A percentile compares a stretch with the other conserved stretches of the same genome.
These are phyloP conservation scores for Aschersonia sp. DNA, from an alignment of 2,329 filamentous ascomycete genomes.

Conservation along the genomic window DNA sequence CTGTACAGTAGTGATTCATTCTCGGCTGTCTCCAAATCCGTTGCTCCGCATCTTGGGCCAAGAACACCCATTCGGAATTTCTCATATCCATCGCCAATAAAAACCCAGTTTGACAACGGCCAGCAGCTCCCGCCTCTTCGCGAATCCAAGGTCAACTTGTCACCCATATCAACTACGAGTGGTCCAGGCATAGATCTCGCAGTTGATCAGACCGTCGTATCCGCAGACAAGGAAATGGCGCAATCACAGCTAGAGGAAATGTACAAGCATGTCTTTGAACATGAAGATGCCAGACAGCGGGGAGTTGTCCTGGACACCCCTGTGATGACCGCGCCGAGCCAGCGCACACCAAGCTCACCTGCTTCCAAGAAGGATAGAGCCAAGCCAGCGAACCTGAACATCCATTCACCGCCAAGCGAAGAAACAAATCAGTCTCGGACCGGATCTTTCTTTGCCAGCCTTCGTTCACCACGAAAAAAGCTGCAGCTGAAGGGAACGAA, in stretches of 20 bases:
- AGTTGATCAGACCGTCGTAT: conserved; percentile 66
- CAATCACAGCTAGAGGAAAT: conserved; percentile 78
- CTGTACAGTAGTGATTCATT: conserved; percentile 8
- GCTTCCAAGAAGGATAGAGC: conserved; percentile 27
- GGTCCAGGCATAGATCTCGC: conserved; percentile 48
- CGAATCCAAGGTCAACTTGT: conserved; percentile 29
- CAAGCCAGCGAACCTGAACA: conserved; percentile 36
- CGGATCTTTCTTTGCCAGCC: conserved; percentile 45
- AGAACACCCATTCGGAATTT: conserved; percentile 25
- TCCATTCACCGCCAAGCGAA: conserved; percentile 27
- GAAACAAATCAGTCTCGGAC: conserved; percentile 37
- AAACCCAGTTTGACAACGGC: conserved; percentile 14
- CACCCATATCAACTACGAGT: conserved; percentile 29
- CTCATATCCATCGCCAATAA: conserved; percentile 32
- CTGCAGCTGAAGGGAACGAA: conserved; percentile 31
- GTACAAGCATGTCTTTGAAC: conserved; percentile 84
- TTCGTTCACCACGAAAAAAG: conserved; percentile 45
- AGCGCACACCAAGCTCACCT: conserved; percentile 10
- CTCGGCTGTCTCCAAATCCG: conserved; percentile 1
- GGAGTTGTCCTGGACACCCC: conserved; percentile 34
- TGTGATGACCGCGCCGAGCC: conserved; percentile 15
- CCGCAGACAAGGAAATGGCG: conserved; percentile 58
- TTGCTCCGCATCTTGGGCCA: background rate
- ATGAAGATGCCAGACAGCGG: conserved; percentile 55
- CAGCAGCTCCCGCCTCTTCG: conserved; percentile 1